Base-by-base conservation (phyloP, 1,139 yeast species). In the Candida frijolesensis region DNA sequence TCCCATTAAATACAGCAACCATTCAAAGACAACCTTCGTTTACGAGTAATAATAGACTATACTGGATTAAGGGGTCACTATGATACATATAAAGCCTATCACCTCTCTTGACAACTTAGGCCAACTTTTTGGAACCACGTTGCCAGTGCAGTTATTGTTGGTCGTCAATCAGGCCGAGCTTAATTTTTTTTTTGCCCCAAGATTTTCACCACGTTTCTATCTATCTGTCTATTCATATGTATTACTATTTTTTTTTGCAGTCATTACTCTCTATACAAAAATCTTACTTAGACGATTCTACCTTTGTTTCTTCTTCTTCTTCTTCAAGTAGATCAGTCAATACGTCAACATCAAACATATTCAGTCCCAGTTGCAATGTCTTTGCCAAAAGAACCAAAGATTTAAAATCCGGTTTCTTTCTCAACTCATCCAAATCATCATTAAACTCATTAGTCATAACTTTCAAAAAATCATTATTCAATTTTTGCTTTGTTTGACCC, bases 391-490 rank as follows among this genome's bases (percentile, higher is more conserved):
- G 64, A 18, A 81, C 80, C 55, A 87, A 72, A 16, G 89, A 84
- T 57, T 78, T 70, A 59, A 86, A 86, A 63, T 85, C 91, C 8
- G 87, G 85, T 41, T 84, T 84, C 56, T 76, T 74, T 66, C 91
- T 79, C 56, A 86, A 68, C 54, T 74, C 76, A 62, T 84, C 85
- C 48, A 87, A 72, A 59, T 86, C 92, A 54, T 82, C 83, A 50
- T 83, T 82, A 60, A 83, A 85, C 45, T 74, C 79, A 33, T 70
- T 69, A 48, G 88, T 82, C 82, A 86, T 79, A 52, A 83, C 61
- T 41, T 72, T 74, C 61, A 87, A 67, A 60, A 78, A 87, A 50
- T 79, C 76, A 53, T 74, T 77, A 50, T 83, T 78, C 45, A 84
- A 65, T 47, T 75, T 74, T 30, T 68, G 69, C 51, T 72, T 68